A percentile compares a stretch with the other conserved stretches of the same genome.
These are phyloP conservation scores for Penicillium digitatum DNA, from an alignment of 2,329 filamentous ascomycete species.

Conservation along the genomic window DNA sequence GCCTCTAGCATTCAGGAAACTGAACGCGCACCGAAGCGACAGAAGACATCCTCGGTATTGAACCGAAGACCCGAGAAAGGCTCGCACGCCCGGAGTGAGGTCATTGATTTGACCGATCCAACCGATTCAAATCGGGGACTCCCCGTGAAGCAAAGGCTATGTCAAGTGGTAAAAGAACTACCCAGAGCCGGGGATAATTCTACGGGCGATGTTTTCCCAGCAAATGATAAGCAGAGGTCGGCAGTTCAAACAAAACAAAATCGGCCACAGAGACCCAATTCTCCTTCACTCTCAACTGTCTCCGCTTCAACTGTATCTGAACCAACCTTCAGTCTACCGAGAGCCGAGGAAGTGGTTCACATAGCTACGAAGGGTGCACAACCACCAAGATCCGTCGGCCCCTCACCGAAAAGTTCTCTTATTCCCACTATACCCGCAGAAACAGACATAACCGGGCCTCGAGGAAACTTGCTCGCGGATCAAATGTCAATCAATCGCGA, in stretches of 20 bases:
- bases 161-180: background rate
- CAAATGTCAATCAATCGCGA: background rate
- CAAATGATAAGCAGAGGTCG: background rate
- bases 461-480: background rate
- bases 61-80: slow-evolving; percentile 11
- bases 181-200: background rate
- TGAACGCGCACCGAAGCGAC: slow-evolving; percentile 36
- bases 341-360: background rate
- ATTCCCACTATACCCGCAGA: background rate
- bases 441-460: background rate
- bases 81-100: slow-evolving; percentile 7
- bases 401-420: background rate
- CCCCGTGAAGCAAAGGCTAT: background rate
- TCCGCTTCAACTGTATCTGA: background rate
- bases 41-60: slow-evolving; percentile 20
- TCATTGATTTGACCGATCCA: slow-evolving; percentile 25
- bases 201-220: background rate
- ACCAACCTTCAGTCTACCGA: background rate
- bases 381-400: background rate
- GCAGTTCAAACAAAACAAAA: background rate
- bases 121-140: slow-evolving; percentile 4
- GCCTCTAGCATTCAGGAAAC: slow-evolving; percentile 12
- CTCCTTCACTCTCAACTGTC: background rate
- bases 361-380: background rate
- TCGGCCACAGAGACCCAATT: background rate